Conservation (phyloP, 2,329 filamentous ascomycete species). For the Capronia epimyces region DNA sequence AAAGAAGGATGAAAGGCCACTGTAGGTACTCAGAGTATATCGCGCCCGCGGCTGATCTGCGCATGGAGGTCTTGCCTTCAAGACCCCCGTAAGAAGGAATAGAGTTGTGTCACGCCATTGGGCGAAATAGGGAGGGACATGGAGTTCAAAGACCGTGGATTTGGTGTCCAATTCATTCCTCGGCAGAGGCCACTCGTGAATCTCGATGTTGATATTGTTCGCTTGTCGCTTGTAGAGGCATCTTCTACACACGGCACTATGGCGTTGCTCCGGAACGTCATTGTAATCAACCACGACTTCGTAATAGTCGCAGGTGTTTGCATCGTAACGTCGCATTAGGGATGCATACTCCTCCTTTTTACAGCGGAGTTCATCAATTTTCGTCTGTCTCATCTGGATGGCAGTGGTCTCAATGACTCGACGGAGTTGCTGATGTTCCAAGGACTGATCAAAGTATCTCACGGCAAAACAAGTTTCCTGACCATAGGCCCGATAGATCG, state of each 20-base stretch:
- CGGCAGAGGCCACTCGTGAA: constrained; percentile 54
- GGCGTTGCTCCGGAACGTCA: too few relatives aligned
- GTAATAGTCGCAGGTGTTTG: constrained; percentile 14
- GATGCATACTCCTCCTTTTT: constrained; percentile 31
- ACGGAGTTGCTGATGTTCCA: constrained; percentile 37
- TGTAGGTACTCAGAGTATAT: too few relatives aligned
- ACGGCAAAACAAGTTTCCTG: constrained; percentile 41
- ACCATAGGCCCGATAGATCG: constrained; percentile 9
- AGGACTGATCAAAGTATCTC: constrained; percentile 44
- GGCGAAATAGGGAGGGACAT: constrained; percentile 38
- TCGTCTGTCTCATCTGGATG: constrained; percentile 26
- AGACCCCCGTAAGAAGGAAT: constrained; percentile 39
- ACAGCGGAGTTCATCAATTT: constrained; percentile 33
- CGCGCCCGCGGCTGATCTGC: neutral
- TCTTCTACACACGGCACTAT: too few relatives aligned
- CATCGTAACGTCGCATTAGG: constrained; percentile 26
- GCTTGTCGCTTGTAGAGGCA: too few relatives aligned
- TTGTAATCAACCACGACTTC: too few relatives aligned
- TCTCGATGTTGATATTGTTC: too few relatives aligned
- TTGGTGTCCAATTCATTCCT: constrained; percentile 33
- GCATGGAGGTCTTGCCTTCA: constrained; percentile 29
- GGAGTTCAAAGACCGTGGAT: constrained; percentile 51
- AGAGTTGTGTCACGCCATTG: constrained; percentile 48
- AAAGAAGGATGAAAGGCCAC: neutral
- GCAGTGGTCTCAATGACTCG: constrained; percentile 41